Conservation (phyloP, 2,329 filamentous ascomycete species). For the Hypoxylon sp. region DNA sequence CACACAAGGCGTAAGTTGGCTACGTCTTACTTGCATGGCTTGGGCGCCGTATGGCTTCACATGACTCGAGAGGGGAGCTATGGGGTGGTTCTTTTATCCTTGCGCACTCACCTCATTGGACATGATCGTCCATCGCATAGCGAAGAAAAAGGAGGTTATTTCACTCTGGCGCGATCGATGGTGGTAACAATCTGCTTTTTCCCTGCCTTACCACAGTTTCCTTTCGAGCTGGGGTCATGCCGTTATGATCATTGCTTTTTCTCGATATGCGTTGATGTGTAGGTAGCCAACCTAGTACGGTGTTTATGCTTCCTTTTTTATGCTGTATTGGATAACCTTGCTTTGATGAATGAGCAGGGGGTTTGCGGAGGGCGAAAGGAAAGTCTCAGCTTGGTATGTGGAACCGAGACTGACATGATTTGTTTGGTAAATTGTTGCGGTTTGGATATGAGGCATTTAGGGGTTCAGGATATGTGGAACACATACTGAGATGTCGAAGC, state of each 20-base stretch:
- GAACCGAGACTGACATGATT: conserved; percentile 25
- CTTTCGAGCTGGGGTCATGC: conserved; percentile 30
- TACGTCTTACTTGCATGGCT: conserved; percentile 38
- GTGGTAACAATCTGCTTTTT: conserved; percentile 31
- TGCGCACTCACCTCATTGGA: conserved; percentile 26
- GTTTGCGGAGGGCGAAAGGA: conserved; percentile 10
- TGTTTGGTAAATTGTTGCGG: conserved; percentile 38
- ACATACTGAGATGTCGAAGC: conserved; percentile 24
- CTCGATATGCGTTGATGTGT: conserved; percentile 21
- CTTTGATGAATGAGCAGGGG: conserved; percentile 14
- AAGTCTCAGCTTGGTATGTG: conserved; percentile 23
- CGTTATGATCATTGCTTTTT: conserved; percentile 39
- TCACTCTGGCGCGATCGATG: conserved; percentile 17
- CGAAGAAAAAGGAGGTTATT: conserved; percentile 32
- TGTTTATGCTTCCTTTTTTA: conserved; percentile 19
- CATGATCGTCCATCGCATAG: conserved; percentile 34
- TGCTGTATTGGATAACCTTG: conserved; percentile 17
- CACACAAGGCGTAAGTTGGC: conserved; percentile 30
- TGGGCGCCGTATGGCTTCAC: conserved; percentile 30
- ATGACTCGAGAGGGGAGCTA: conserved; percentile 18
- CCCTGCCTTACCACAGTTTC: conserved; percentile 18
- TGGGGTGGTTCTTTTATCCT: conserved; percentile 33
- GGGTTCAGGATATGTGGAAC: conserved; percentile 32
- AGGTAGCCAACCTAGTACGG: conserved; percentile 19
- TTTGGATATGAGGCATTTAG: conserved; percentile 12